A percentile compares a stretch with the other conserved stretches of the same genome.
These are phyloP conservation scores for Aspergillus fischeri DNA, from an alignment of 2,329 filamentous ascomycete genomes.

Conservation along the genomic window DNA sequence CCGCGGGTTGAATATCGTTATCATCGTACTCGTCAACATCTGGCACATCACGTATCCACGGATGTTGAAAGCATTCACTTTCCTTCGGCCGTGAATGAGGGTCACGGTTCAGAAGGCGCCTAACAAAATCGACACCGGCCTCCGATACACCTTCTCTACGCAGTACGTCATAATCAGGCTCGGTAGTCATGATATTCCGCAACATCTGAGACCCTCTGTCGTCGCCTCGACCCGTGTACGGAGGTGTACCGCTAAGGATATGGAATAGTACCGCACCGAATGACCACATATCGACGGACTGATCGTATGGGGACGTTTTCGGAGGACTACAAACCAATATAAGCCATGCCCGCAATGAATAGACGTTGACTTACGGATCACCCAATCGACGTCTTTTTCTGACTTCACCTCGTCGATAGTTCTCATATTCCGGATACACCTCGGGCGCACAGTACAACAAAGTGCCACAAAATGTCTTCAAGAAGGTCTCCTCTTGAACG, in stretches of 20 bases:
- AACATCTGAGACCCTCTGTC: conserved; percentile 75
- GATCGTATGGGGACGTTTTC: conserved; percentile 67
- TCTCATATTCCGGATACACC: conserved; percentile 79
- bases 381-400: conserved; percentile 59
- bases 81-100: conserved; percentile 74
- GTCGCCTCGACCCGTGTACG: conserved; percentile 74
- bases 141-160: conserved; percentile 56
- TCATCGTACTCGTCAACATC: conserved; percentile 62
- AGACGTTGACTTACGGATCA: conserved; percentile 35
- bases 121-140: conserved; percentile 68
- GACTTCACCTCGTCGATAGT: conserved; percentile 58
- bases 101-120: conserved; percentile 74
- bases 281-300: conserved; percentile 95
- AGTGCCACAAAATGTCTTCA: conserved; percentile 95
- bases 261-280: conserved; percentile 89
- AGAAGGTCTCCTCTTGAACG: conserved; percentile 83
- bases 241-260: conserved; percentile 71
- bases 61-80: conserved; percentile 62
- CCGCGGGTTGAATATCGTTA: conserved; percentile 54
- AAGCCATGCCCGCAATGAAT: not conserved
- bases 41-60: conserved; percentile 63
- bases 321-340: conserved; percentile 36
- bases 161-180: conserved; percentile 64
- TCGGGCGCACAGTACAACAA: conserved; percentile 94
- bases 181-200: conserved; percentile 72